Evolutionary conservation across 768 basidiomycete species (phyloP).

Genomic region (Lentinula boryana): DNA sequence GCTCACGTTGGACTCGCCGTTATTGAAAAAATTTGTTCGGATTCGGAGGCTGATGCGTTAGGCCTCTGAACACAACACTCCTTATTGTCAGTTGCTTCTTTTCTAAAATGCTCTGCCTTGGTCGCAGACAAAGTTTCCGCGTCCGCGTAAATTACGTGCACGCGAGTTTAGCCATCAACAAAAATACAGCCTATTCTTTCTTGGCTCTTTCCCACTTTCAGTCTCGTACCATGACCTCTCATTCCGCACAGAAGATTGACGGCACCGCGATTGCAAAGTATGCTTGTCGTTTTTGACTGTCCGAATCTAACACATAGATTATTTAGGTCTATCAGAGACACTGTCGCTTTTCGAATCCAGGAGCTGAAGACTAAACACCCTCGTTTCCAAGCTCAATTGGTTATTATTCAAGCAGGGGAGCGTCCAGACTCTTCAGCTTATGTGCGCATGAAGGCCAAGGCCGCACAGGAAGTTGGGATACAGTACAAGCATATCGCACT

Average conservation of each 20-base stretch:
- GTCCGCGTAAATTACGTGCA: not conserved
- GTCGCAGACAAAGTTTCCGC: not conserved
- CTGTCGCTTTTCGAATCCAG: conserved; percentile 66
- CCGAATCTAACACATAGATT: not conserved
- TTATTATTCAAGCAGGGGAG: conserved; percentile 90
- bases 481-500: conserved; percentile 74
- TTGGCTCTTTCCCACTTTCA: conserved; percentile 1
- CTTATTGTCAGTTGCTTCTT: not conserved
- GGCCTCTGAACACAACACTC: not conserved
- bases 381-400: conserved; percentile 87
- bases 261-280: conserved; percentile 84
- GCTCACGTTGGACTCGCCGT: not conserved
- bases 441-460: conserved; percentile 97
- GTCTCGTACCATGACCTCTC: conserved; percentile 26
- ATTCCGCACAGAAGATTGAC: conserved; percentile 59
- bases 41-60: not conserved
- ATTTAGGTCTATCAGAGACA: conserved; percentile 71
- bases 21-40: not conserved
- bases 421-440: conserved; percentile 89
- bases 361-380: conserved; percentile 61
- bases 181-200: not conserved
- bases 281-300: conserved; percentile 14
- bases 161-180: conserved; percentile 7
- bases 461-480: conserved; percentile 91
- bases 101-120: not conserved